These are phyloP conservation scores for Cladosporium sphaerospermum DNA, from an alignment of 2,329 filamentous ascomycete species.

Conservation along the genomic window DNA sequence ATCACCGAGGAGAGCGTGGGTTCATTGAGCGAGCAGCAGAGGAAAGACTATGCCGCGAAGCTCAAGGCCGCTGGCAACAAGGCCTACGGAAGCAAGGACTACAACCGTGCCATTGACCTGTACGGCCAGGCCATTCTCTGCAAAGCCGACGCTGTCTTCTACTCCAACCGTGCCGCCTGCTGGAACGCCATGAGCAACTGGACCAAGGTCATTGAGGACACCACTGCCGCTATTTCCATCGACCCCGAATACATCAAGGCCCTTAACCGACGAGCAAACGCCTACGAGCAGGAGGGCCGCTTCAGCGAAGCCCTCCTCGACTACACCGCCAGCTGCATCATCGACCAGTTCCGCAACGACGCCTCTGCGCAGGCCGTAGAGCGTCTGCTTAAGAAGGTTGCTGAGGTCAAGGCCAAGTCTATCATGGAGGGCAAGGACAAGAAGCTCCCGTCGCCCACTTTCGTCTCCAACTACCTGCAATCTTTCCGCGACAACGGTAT, in stretches of 20 bases:
- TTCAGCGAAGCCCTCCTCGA: constrained; percentile 94
- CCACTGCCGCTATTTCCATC: constrained; percentile 86
- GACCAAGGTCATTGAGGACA: constrained; percentile 96
- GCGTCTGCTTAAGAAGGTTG: constrained; percentile 90
- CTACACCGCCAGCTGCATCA: constrained; percentile 98
- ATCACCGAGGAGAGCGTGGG: constrained; percentile 42
- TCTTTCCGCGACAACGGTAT: constrained; percentile 84
- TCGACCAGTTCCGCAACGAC: constrained; percentile 94
- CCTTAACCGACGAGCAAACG: constrained; percentile 89
- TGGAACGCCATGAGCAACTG: constrained; percentile 89
- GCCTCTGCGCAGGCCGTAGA: constrained; percentile 84
- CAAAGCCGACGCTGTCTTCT: constrained; percentile 96
- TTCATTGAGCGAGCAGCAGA: constrained; percentile 53
- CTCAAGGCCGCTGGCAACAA: constrained; percentile 95
- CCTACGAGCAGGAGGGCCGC: constrained; percentile 86
- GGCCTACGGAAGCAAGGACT: constrained; percentile 90
- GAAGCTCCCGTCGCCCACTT: constrained; percentile 90
- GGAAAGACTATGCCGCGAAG: constrained; percentile 81
- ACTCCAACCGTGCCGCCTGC: constrained; percentile 96
- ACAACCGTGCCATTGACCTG: constrained; percentile 85
- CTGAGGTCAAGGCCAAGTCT: constrained; percentile 84
- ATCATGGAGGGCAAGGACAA: constrained; percentile 76
- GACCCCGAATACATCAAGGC: constrained; percentile 97
- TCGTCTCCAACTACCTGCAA: constrained; percentile 97
- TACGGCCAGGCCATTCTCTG: constrained; percentile 95